Percentiles rank a stretch among this genome's conserved stretches.
Conservation (phyloP, 148 eudicot genomes). For the Vaccinium macrocarpon region DNA sequence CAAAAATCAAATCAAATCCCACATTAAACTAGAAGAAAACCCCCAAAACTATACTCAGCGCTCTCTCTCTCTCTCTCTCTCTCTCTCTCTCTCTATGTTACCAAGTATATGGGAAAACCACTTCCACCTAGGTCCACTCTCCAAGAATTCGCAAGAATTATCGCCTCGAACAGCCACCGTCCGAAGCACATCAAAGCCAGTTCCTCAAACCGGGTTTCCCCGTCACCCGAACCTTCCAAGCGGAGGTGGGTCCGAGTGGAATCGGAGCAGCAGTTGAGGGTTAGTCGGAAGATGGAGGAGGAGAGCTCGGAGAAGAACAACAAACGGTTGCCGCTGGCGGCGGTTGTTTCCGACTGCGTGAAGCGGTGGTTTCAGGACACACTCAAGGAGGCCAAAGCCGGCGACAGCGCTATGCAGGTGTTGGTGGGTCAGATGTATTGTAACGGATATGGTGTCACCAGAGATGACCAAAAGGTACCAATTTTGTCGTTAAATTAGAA, state of each 20-base stretch:
- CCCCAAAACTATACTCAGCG: background rate
- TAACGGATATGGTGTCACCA: slow-evolving; percentile 66
- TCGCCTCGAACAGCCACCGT: slow-evolving; percentile 26
- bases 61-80: background rate
- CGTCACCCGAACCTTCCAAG: slow-evolving; percentile 12
- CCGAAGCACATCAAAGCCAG: slow-evolving; percentile 34
- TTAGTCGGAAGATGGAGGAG: slow-evolving; percentile 24
- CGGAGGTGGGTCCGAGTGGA: slow-evolving; percentile 34
- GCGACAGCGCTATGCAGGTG: slow-evolving; percentile 67
- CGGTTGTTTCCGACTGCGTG: slow-evolving; percentile 57
- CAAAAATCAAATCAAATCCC: background rate
- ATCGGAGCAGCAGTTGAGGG: slow-evolving; percentile 23
- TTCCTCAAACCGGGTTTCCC: background rate
- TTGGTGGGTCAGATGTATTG: slow-evolving; percentile 84
- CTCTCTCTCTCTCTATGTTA: background rate
- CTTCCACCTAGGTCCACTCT: slow-evolving; percentile 33
- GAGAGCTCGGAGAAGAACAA: background rate
- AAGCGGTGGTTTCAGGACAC: slow-evolving; percentile 73
- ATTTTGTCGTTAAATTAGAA: background rate
- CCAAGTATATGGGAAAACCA: slow-evolving; percentile 39
- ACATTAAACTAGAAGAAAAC: background rate
- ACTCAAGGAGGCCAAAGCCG: slow-evolving; percentile 73
- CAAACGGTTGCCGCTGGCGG: slow-evolving; percentile 36
- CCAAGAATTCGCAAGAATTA: slow-evolving; percentile 32
- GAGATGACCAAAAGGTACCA: slow-evolving; percentile 52